Conservation (phyloP, 2,329 filamentous ascomycete genomes). For the Microsporum audouinii region DNA sequence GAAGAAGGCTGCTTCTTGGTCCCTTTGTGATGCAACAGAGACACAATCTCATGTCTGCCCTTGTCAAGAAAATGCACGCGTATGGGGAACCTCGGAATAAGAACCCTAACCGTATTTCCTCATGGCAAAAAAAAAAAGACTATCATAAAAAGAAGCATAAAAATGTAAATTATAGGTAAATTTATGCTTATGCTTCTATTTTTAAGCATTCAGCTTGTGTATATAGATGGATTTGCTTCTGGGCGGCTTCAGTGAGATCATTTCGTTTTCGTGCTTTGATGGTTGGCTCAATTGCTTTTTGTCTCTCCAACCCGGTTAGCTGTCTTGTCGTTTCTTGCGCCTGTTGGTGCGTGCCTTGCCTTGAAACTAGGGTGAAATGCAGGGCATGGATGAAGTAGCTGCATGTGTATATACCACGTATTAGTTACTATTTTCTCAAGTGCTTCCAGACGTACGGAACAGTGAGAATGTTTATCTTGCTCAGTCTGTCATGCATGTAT, state of each 20-base stretch:
- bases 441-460: neutral
- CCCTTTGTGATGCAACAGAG: neutral
- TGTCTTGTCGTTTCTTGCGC: neutral
- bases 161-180: neutral
- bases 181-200: neutral
- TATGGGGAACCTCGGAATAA: constrained; percentile 2
- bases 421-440: neutral
- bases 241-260: neutral
- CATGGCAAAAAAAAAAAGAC: neutral
- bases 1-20: neutral
- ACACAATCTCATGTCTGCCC: neutral
- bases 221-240: neutral
- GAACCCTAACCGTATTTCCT: constrained; percentile 1
- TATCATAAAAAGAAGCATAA: constrained; percentile 3
- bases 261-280: neutral
- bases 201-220: neutral
- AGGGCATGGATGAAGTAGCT: neutral
- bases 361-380: constrained; percentile 1
- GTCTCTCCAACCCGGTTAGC: neutral
- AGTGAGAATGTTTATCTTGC: neutral
- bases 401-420: neutral
- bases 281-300: neutral
- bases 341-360: neutral
- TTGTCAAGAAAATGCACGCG: neutral
- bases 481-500: neutral